Conservation (phyloP, 2,329 filamentous ascomycete species). For the Neoarthrinium moseri region DNA sequence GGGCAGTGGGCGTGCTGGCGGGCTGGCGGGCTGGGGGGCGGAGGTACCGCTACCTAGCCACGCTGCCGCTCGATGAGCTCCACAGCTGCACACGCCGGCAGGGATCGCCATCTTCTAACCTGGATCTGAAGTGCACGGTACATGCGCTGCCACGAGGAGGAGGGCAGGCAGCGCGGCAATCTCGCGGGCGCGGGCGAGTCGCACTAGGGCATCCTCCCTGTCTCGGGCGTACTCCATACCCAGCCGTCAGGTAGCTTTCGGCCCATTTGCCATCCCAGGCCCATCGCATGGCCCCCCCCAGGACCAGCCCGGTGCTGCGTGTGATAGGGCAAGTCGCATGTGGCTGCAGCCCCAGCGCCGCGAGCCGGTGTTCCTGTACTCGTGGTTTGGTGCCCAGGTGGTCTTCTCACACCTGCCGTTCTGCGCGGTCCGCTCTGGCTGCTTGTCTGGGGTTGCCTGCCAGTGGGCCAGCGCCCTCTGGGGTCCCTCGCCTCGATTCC, state of each 20-base stretch:
- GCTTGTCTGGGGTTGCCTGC: no score
- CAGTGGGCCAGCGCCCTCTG: not conserved
- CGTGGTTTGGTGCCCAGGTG: not conserved
- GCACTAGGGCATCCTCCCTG: conserved; percentile 6
- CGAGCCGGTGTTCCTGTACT: not conserved
- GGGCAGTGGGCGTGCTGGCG: no score
- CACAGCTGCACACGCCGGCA: conserved; percentile 23
- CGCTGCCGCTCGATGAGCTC: conserved; percentile 20
- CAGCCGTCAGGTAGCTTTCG: conserved; percentile 13
- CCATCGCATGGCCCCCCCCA: conserved; percentile 10
- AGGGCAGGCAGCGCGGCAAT: conserved; percentile 5
- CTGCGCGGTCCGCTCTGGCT: conserved; percentile 2
- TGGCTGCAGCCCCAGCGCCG: not conserved
- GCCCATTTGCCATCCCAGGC: conserved; percentile 7
- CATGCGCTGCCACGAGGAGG: conserved; percentile 12
- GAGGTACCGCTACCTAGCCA: conserved; percentile 21
- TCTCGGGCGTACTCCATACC: conserved; percentile 6
- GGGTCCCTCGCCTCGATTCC: conserved; percentile 4
- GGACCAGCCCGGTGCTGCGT: conserved; percentile 3
- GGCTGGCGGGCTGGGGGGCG: not conserved
- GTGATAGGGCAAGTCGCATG: conserved; percentile 6
- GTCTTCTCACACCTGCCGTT: conserved; percentile 2
- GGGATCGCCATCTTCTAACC: conserved; percentile 5
- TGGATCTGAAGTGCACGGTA: conserved; percentile 8
- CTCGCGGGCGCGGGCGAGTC: not conserved